Percentiles rank a stretch among this genome's conserved stretches.
Conservation (phyloP, 2,329 filamentous ascomycete genomes). For the Pyrenophora graminea region DNA sequence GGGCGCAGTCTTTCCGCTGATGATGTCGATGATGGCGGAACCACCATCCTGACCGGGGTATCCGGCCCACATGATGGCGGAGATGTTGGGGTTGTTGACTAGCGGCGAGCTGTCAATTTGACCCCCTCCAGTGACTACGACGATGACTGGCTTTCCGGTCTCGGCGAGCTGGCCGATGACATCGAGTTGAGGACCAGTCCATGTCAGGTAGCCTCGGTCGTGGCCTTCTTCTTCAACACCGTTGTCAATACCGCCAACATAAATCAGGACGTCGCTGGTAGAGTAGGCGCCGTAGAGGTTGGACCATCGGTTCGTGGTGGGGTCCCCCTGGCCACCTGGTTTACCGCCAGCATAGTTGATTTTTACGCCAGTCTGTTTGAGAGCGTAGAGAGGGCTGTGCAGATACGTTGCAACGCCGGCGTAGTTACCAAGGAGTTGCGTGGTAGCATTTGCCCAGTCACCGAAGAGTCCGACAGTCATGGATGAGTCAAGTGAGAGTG, state of each 20-base stretch:
- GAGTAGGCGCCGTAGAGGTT: slow-evolving; percentile 18
- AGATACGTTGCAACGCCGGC: slow-evolving; percentile 60
- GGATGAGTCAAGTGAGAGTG: slow-evolving; percentile 46
- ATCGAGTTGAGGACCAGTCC: slow-evolving; percentile 58
- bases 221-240: slow-evolving; percentile 57
- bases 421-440: slow-evolving; percentile 65
- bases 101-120: slow-evolving; percentile 60
- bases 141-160: slow-evolving; percentile 56
- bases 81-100: slow-evolving; percentile 54
- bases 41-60: slow-evolving; percentile 67
- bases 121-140: slow-evolving; percentile 59
- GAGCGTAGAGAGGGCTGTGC: slow-evolving; percentile 58
- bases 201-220: slow-evolving; percentile 58
- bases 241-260: slow-evolving; percentile 61
- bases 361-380: slow-evolving; percentile 51
- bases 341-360: slow-evolving; percentile 35
- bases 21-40: slow-evolving; percentile 58
- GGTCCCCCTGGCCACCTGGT: slow-evolving; percentile 33
- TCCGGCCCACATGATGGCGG: slow-evolving; percentile 61
- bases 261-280: slow-evolving; percentile 59
- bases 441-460: slow-evolving; percentile 59
- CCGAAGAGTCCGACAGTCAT: slow-evolving; percentile 62
- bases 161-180: slow-evolving; percentile 55
- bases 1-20: slow-evolving; percentile 58
- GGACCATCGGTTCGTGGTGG: slow-evolving; percentile 32